Evolutionary conservation across 176 grass and related monocot species (phyloP), one percentile per base, ranked within the genome.

Genomic region (Raddia guianensis): DNA sequence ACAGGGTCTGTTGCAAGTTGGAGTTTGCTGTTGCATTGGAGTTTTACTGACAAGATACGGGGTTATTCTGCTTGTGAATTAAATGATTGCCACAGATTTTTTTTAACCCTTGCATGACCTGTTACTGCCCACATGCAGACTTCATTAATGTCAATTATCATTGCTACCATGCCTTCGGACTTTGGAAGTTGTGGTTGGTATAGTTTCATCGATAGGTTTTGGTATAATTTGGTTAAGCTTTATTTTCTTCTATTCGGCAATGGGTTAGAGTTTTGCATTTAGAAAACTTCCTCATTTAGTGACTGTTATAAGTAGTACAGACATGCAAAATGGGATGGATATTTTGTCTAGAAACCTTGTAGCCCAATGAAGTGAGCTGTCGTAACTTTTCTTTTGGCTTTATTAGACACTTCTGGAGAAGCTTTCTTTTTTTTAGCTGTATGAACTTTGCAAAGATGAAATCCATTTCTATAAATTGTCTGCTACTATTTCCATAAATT

Each of bases 1-100:
- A 86, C 86, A 91, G 89, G 89, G 68, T 79, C 84, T 70, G 11
- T 81, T 58, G 66, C 68, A 65, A 76, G 44, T 68, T 82, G 87
- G 65, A 64, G 88, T 82, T 73, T 62, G 48, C 77, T 59, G 49
- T 48, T 49, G 14, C 51, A 46, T 40, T 79, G 77, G 70, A 61
- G 72, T 77, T 73, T 79, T 73, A 42, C 40, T 85, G 60, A 86
- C 70, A 46, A 70, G 75, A 84, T 80, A 48, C 53, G 33, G 59
- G 14, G 67, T 75, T 82, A 53, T 72, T 60, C 59, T 64, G 59
- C 66, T 48, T 73, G 35, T 70, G 21, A 79, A 80, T 35, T 73
- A 49, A 71, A 51, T 46, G 16, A 35, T 72, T 53, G 34, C 37
- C 70, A 15, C 9, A 21, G 20, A 62, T 21, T 8, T 68, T 84